Percentiles rank a stretch among this genome's conserved stretches.
phyloP scores from a whole-genome alignment of 1,284 basidiomycete species.

The Exobasidium cylindrosporum region DNA sequence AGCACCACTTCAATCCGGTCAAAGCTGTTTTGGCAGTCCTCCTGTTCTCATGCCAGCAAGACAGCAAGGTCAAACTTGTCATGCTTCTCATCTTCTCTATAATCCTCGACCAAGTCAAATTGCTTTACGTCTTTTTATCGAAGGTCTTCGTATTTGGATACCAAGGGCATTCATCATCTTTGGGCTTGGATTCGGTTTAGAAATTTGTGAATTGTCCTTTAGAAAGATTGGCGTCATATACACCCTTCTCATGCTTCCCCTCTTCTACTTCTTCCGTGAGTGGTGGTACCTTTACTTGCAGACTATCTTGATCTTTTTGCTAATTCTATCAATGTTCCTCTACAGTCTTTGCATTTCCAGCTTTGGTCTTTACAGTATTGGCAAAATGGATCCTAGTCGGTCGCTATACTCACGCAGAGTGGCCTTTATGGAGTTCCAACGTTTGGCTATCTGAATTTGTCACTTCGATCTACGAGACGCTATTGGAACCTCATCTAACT shows the following conservation, averaged over 20 bases:
- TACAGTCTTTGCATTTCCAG: slow-evolving; percentile 14
- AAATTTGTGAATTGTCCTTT: neutral
- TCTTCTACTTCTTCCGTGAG: slow-evolving; percentile 13
- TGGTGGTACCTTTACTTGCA: too few relatives aligned
- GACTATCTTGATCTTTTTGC: too few relatives aligned
- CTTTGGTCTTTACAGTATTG: slow-evolving; percentile 7
- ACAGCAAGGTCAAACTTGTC: neutral
- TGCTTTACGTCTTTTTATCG: slow-evolving; percentile 15
- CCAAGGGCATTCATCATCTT: slow-evolving; percentile 14
- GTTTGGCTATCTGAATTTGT: slow-evolving; percentile 15
- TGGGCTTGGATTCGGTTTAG: slow-evolving; percentile 12
- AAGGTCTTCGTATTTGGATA: slow-evolving; percentile 14
- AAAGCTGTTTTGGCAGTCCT: slow-evolving; percentile 16
- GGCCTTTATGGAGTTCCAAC: slow-evolving; percentile 17
- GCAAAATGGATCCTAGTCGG: slow-evolving; percentile 16
- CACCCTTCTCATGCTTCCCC: slow-evolving; percentile 11
- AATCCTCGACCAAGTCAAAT: slow-evolving; percentile 5
- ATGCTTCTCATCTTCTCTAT: slow-evolving; percentile 11
- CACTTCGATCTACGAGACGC: slow-evolving; percentile 13
- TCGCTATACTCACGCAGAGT: slow-evolving; percentile 8
- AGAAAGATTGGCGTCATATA: slow-evolving; percentile 3
- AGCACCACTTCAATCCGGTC: neutral
- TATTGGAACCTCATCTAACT: neutral
- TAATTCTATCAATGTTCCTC: too few relatives aligned
- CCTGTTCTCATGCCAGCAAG: slow-evolving; percentile 16